phyloP scores from a whole-genome alignment of 805 yeast species.

The Gaillardinia entomophila region DNA sequence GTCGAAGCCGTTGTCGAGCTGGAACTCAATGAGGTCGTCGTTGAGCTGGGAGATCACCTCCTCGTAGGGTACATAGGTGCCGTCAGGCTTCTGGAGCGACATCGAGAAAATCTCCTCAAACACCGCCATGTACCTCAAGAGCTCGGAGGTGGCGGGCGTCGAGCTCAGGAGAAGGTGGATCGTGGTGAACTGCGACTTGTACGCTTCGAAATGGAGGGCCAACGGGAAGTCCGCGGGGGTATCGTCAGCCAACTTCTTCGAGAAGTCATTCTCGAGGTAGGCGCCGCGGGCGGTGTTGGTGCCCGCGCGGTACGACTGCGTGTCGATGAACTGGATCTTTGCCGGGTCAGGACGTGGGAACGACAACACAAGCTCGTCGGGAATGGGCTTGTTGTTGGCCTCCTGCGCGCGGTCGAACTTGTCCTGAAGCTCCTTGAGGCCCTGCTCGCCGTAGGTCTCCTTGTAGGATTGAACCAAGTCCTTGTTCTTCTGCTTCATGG shows the following conservation, averaged over 20 bases:
- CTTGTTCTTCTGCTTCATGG: constrained; percentile 46
- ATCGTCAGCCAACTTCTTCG: constrained; percentile 12
- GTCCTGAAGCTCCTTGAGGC: constrained; percentile 46
- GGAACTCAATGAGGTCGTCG: constrained; percentile 62
- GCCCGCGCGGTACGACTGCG: constrained; percentile 61
- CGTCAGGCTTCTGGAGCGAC: constrained; percentile 63
- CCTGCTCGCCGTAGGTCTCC: constrained; percentile 49
- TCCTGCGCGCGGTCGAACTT: constrained; percentile 57
- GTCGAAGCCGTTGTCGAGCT: constrained; percentile 51
- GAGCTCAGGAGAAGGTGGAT: constrained; percentile 59
- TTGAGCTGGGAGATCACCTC: constrained; percentile 70
- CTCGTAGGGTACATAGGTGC: constrained; percentile 57
- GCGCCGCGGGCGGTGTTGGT: constrained; percentile 32
- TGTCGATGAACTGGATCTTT: constrained; percentile 63
- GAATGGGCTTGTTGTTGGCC: constrained; percentile 72
- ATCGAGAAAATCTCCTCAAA: constrained; percentile 64
- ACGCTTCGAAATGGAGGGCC: constrained; percentile 72
- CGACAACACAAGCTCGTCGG: constrained; percentile 52
- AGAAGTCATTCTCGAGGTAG: constrained; percentile 18
- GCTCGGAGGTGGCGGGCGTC: constrained; percentile 40
- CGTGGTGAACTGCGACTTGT: constrained; percentile 72
- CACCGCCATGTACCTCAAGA: constrained; percentile 59
- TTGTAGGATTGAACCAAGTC: constrained; percentile 45
- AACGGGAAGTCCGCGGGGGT: constrained; percentile 52
- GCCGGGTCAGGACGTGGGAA: constrained; percentile 75